phyloP scores from a whole-genome alignment of 2,329 filamentous ascomycete genomes.

The Dryadomyces quercivorus region DNA sequence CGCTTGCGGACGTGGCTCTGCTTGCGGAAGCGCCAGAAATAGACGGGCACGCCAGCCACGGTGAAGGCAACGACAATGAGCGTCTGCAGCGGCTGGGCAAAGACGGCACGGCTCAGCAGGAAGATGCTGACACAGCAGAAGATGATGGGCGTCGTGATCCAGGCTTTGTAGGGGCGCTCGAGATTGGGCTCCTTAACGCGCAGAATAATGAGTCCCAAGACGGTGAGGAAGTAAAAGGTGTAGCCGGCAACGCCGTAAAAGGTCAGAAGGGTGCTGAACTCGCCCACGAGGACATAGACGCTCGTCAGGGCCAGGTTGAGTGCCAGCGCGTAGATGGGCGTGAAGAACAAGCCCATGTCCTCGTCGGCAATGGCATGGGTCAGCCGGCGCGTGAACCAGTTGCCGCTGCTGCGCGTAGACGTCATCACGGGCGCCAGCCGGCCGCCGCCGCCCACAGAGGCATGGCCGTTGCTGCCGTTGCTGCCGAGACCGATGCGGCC shows the following conservation, averaged over 20 bases:
- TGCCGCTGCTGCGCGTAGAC: conserved; percentile 29
- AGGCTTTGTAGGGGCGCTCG: conserved; percentile 85
- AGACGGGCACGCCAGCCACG: conserved; percentile 70
- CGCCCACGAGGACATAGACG: conserved; percentile 72
- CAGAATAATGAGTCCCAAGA: conserved; percentile 83
- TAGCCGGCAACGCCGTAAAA: conserved; percentile 98
- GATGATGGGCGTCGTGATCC: conserved; percentile 94
- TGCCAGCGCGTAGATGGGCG: conserved; percentile 81
- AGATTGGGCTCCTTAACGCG: conserved; percentile 77
- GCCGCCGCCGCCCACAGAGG: background rate
- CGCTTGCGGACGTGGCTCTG: conserved; percentile 32
- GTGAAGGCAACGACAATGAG: conserved; percentile 79
- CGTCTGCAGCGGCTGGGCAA: conserved; percentile 84
- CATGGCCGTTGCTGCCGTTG: too few relatives aligned
- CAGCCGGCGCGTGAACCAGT: conserved; percentile 46
- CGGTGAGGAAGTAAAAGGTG: conserved; percentile 92
- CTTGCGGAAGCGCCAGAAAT: conserved; percentile 67
- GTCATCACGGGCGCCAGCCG: background rate
- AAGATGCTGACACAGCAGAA: conserved; percentile 98
- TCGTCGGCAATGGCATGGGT: conserved; percentile 60
- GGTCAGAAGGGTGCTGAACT: conserved; percentile 83
- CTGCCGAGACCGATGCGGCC: conserved; percentile 63
- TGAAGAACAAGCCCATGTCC: conserved; percentile 74
- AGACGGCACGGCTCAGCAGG: conserved; percentile 74
- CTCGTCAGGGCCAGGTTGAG: conserved; percentile 67